Evolutionary conservation across 2,329 filamentous ascomycete genomes (phyloP), one percentile per base, ranked within the genome.

Genomic region (Fonsecaea pedrosoi): DNA sequence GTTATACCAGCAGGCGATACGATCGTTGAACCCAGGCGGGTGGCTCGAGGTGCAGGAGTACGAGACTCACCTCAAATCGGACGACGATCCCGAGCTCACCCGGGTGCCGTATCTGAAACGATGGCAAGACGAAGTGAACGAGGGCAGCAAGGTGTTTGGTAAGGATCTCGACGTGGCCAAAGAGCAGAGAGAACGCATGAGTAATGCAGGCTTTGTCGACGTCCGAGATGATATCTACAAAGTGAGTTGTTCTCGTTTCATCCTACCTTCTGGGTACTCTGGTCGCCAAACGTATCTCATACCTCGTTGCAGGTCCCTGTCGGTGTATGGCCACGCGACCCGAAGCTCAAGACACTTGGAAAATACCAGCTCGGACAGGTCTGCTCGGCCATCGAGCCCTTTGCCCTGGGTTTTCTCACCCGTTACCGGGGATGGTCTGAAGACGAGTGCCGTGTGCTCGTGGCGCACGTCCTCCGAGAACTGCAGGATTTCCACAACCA

Each of bases 131-230:
- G 69, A 69, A 4, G 63, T 78, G 42, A 69, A 75, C 45, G 69
- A 74, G 53, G 76, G 75, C 15, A 76, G 74, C 30, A 69, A 66
- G 48, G 73, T 71, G 60, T 78, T 77, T 38, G 76, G 78, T 18
- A 77, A 78, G 42, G 69, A 68, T 5, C 73, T 78, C 72, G 73
- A 75, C 50, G 74, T 81, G 25, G 80, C 78, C 42, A 37, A 75
- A 37, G 64, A 38, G n/a, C 57, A 61, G 35, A 45, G 35, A 30
- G 34, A 60, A 32, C 64, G 63, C n/a, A 62, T 69, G 71, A 75
- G 77, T 2, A 82, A 83, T 12, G 84, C 82, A 0, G 86, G 86
- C 0, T 88, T 88, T 68, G 76, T 79, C 54, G 80, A 86, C 62
- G 81, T 88, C 0, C 75, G 75, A 0, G 82, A 86, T 71, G 75